Conservation (phyloP, 1,139 yeast genomes). For the Taphrina sp. region DNA sequence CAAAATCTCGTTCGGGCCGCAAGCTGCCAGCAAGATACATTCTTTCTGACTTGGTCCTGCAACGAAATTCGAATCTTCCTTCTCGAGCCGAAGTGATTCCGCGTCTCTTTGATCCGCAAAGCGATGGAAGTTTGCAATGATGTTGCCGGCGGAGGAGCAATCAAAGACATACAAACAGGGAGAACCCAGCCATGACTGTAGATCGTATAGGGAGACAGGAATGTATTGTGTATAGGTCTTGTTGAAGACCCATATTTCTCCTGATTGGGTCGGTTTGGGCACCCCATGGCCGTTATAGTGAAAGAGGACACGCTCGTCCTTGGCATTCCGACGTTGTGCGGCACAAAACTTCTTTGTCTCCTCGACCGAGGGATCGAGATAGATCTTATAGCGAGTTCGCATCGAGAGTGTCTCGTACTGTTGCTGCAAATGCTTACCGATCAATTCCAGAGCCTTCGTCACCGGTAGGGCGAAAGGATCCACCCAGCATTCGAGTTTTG, state of each 20-base stretch:
- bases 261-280: constrained; percentile 93
- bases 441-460: constrained; percentile 85
- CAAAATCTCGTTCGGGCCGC: constrained; percentile 76
- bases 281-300: constrained; percentile 99
- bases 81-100: constrained; percentile 58
- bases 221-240: constrained; percentile 95
- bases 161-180: constrained; percentile 95
- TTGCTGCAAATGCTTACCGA: constrained; percentile 80
- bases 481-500: constrained; percentile 88
- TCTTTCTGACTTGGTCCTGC: constrained; percentile 68
- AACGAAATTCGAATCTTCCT: constrained; percentile 39
- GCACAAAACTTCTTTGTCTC: constrained; percentile 91
- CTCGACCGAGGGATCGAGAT: constrained; percentile 91
- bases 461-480: constrained; percentile 84
- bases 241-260: constrained; percentile 99
- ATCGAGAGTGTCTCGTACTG: constrained; percentile 88
- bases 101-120: constrained; percentile 88
- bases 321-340: constrained; percentile 81
- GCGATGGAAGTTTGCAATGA: constrained; percentile 81
- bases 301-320: constrained; percentile 78
- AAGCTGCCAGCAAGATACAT: constrained; percentile 91
- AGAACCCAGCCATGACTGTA: constrained; percentile 97
- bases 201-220: constrained; percentile 87
- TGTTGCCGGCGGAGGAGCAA: constrained; percentile 92
- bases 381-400: constrained; percentile 85